These are phyloP conservation scores for Fusarium sulawesiense DNA, from an alignment of 2,329 filamentous ascomycete species.

Conservation along the genomic window DNA sequence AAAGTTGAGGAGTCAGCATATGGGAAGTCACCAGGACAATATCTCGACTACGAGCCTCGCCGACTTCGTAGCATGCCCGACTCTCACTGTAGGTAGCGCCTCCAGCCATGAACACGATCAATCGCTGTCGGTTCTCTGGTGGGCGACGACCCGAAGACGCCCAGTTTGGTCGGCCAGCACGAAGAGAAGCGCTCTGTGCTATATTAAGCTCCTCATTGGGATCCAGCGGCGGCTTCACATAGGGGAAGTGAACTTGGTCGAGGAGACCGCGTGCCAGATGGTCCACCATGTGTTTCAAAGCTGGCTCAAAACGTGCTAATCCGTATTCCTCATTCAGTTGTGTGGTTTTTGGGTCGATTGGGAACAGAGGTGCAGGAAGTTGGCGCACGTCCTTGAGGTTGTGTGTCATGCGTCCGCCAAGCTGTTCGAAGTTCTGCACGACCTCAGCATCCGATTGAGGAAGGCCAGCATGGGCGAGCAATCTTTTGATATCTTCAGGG, in stretches of 20 bases:
- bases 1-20: constrained; percentile 88
- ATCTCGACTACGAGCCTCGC: constrained; percentile 77
- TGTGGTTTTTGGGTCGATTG: constrained; percentile 67
- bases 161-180: constrained; percentile 95
- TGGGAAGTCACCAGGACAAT: constrained; percentile 91
- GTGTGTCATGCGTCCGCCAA: constrained; percentile 79
- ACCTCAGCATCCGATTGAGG: constrained; percentile 78
- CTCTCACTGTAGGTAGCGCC: constrained; percentile 94
- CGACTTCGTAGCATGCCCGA: constrained; percentile 88
- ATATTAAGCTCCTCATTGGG: constrained; percentile 68
- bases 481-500: constrained; percentile 82
- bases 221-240: constrained; percentile 76
- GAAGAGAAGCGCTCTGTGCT: constrained; percentile 77
- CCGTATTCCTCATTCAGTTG: constrained; percentile 79
- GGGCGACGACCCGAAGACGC: constrained; percentile 80
- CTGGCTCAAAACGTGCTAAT: constrained; percentile 87
- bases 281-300: constrained; percentile 85
- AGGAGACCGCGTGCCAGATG: constrained; percentile 74
- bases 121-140: constrained; percentile 84
- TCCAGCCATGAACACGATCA: constrained; percentile 95
- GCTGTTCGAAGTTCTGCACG: constrained; percentile 80
- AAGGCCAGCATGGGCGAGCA: constrained; percentile 85
- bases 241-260: constrained; percentile 76
- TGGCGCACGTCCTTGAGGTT: constrained; percentile 80
- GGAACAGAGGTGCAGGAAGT: constrained; percentile 75